Base-by-base conservation (phyloP, 1,284 basidiomycete species). In the Filobasidium uniguttulatum region DNA sequence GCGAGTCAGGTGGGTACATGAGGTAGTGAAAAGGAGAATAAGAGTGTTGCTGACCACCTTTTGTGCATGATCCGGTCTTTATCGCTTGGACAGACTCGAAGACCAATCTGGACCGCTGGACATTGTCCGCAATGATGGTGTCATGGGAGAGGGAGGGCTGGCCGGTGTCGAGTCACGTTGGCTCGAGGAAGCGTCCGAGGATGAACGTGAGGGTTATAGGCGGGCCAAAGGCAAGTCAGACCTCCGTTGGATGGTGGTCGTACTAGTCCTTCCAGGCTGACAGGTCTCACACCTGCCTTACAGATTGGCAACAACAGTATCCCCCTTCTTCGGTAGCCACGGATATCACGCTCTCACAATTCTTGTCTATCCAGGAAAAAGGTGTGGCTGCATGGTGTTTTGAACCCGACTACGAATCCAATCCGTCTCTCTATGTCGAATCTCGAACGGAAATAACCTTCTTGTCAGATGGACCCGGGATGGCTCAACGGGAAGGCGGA, bases 351-450 rank as follows among this genome's bases (percentile, higher is more conserved):
- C 75, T 96, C 33, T 91, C 90, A 1, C 90, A 96, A 62, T 96
- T 94, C 70, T 79, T 96, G 28, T 90, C 89, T 20, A 96, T 96
- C 55, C 90, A 96, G 67, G 90, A 96, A 71, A 96, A 96, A 65
- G 90, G 90, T 55, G 90, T 96, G 36, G 90, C 90, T 22, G 90
- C 90, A 6, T 96, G 90, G 90, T 87, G 81, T 17, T 96, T 96
- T 63, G 90, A 96, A 66, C 91, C 90, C 36, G 90, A 96, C 67
- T 93, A 90, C 65, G 90, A 96, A 68, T 82, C 85, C 44, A 80
- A 90, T 63, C 82, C 86, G 52, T 86, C 85, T 5, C 75, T 94
- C 40, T 78, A 93, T 40, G 90, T 96, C 36, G 87, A 93, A 61
- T 81, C 85, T 5, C 80, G 90, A 45, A 96, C 90, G 0, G 90